Evolutionary conservation across 805 yeast genomes (phyloP), one percentile per base, ranked within the genome.

Genomic region (Yamadazyma akitaensis): DNA sequence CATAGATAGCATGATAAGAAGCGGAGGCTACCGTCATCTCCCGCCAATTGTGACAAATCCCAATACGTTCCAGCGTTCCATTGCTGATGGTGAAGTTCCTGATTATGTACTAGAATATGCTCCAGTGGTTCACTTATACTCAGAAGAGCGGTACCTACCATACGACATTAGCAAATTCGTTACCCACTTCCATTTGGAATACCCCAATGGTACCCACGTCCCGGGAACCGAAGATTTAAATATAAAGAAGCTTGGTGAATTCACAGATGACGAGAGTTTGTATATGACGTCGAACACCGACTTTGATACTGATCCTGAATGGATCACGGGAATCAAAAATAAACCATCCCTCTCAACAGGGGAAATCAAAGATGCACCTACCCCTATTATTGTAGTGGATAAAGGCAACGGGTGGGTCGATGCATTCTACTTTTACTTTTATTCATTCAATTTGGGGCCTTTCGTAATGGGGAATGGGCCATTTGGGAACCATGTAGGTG

Each of bases 401-500:
- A 91, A 90, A 61, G 97, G 96, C 1, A 85, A 89, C 55, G 96
- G 96, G 2, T 84, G 94, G 88, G 86, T 91, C 0, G 99, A 92
- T 62, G 88, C 97, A 0, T 92, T 80, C 62, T 92, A 98, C 97
- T 94, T 92, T 63, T 91, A 88, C 61, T 92, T 92, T 61, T 92
- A 94, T 62, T 85, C 96, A 1, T 92, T 92, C 71, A 92, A 92
- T 61, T 71, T 88, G 53, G 99, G 99, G 0, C 97, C 99, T 0
- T 92, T 84, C 67, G 97, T 92, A 9, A 90, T 92, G 97, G 98
- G 98, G 2, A 78, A 80, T 32, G 99, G 99, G 0, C 99, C 99
- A 0, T 94, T 85, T 71, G 99, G 99, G 0, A 87, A 92, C 62
- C 99, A 92, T 61, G 82, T 94, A 30, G 99, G 98, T 6, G 99